phyloP scores from a whole-genome alignment of 1,139 yeast species.

The Suhomyces atakaporum region DNA sequence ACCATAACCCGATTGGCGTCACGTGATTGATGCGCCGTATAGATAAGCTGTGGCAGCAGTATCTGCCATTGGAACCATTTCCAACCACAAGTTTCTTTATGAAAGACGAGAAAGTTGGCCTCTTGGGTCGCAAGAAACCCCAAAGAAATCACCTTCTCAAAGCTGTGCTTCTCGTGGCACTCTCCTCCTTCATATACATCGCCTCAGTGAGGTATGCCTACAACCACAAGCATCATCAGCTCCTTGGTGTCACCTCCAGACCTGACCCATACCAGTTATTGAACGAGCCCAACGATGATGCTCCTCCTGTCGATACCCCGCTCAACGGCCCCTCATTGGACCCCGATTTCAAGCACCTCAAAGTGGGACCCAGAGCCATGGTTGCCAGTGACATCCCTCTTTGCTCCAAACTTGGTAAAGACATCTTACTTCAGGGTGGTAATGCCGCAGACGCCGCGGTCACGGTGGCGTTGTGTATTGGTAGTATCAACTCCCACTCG shows the following conservation, averaged over 20 bases:
- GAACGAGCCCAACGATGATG: conserved; percentile 1
- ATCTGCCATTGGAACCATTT: not conserved
- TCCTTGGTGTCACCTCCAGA: not conserved
- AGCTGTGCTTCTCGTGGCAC: not conserved
- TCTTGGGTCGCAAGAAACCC: not conserved
- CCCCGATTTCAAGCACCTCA: conserved; percentile 34
- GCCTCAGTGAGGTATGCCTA: not conserved
- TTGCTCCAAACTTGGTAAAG: conserved; percentile 71
- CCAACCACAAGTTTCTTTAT: not conserved
- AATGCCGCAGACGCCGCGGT: conserved; percentile 92
- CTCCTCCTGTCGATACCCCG: conserved; percentile 32
- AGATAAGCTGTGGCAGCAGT: conserved; percentile 1
- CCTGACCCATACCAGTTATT: conserved; percentile 3
- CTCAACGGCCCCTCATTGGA: conserved; percentile 38
- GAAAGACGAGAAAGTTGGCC: not conserved
- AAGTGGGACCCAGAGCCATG: conserved; percentile 52
- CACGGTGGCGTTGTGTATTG: conserved; percentile 85
- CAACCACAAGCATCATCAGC: not conserved
- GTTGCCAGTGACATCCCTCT: conserved; percentile 73
- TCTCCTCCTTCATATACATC: not conserved
- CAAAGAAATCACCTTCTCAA: not conserved
- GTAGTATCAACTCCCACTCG: conserved; percentile 77
- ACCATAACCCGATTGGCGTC: not conserved
- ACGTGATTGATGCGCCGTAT: not conserved
- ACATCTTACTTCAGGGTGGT: conserved; percentile 63